Percentiles rank a stretch among this genome's conserved stretches.
phyloP scores from a whole-genome alignment of 2,329 filamentous ascomycete species.

The Colletotrichum eleusines region DNA sequence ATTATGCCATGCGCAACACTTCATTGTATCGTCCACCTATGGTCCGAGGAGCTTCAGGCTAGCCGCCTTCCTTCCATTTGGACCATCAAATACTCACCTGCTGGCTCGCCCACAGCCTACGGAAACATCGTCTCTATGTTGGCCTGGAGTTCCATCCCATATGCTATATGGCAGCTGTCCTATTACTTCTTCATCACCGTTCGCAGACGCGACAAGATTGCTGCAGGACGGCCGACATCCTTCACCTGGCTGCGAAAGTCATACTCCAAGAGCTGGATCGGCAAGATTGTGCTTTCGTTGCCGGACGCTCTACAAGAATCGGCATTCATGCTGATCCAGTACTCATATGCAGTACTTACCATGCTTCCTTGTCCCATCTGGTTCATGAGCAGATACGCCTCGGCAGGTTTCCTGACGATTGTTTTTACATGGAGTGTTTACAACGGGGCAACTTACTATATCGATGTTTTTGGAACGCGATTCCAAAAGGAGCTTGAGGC shows the following conservation, averaged over 20 bases:
- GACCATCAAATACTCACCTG: conserved; percentile 76
- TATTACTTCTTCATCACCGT: conserved; percentile 98
- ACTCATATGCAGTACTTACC: conserved; percentile 87
- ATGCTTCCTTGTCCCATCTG: conserved; percentile 96
- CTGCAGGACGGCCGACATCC: conserved; percentile 92
- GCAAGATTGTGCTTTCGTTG: conserved; percentile 83
- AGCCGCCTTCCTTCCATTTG: conserved; percentile 86
- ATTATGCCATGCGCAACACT: conserved; percentile 98
- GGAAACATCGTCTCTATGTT: conserved; percentile 85
- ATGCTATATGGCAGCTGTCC: conserved; percentile 89
- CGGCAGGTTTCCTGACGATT: conserved; percentile 78
- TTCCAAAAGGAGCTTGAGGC: conserved; percentile 97
- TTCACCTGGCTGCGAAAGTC: conserved; percentile 97
- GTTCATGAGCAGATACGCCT: conserved; percentile 90
- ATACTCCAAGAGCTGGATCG: conserved; percentile 91
- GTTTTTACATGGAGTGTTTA: conserved; percentile 97
- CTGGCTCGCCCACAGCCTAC: conserved; percentile 84
- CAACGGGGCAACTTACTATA: conserved; percentile 97
- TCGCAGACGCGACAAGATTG: conserved; percentile 94
- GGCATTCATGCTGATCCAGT: conserved; percentile 97
- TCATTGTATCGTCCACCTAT: conserved; percentile 90
- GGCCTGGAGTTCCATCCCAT: conserved; percentile 92
- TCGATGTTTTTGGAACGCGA: conserved; percentile 95
- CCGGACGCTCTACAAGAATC: conserved; percentile 83
- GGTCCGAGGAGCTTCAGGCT: conserved; percentile 73